Base-by-base conservation (phyloP, 2,329 filamentous ascomycete species). In the Hymenoscyphus scutula region DNA sequence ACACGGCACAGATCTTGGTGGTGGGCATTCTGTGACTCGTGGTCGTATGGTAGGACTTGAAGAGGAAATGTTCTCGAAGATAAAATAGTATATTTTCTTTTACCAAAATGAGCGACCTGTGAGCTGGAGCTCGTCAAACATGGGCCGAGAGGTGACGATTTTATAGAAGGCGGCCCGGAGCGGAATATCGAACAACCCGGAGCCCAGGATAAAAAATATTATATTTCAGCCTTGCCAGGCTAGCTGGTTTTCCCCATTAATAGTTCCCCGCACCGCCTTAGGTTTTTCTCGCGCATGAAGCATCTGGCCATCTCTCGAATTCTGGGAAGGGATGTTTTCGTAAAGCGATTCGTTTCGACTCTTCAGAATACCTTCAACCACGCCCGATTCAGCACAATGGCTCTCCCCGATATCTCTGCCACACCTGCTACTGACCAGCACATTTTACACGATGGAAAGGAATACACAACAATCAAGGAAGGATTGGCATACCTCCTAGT, bases 401-500 rank as follows among this genome's bases (percentile, higher is more conserved):
- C 41, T 37, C 58, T 56, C 38, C 62, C 63, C 27, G 68, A 73
- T 61, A 73, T 75, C 60, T 69, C 68, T 15, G 67, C 69, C 19
- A 55, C 65, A n/a, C 74, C 74, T 54, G 69, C 68, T 38, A 59
- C 62, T 8, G 67, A 70, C 53, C 74, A 75, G 60, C 67, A 69
- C 53, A 71, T 75, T 23, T 30, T 69, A 6, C 80, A 86, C 70
- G 73, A 79, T 48, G 83, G 77, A 13, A 82, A 80, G 60, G 75
- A 80, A 62, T 88, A 85, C 70, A 83, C 81, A 29, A 84, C 85
- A 0, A 80, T 90, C 62, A 84, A 84, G 63, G 88, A 91, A 76
- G 88, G 88, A 5, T 76, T 82, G n/a, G 88, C 88, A 41, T 81
- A 86, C 67, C 89, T 91, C 63, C 79, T 91, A 13, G 83, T 87